Base-by-base conservation (phyloP, 1,284 basidiomycete species). In the Stygiomarasmius scandens region DNA sequence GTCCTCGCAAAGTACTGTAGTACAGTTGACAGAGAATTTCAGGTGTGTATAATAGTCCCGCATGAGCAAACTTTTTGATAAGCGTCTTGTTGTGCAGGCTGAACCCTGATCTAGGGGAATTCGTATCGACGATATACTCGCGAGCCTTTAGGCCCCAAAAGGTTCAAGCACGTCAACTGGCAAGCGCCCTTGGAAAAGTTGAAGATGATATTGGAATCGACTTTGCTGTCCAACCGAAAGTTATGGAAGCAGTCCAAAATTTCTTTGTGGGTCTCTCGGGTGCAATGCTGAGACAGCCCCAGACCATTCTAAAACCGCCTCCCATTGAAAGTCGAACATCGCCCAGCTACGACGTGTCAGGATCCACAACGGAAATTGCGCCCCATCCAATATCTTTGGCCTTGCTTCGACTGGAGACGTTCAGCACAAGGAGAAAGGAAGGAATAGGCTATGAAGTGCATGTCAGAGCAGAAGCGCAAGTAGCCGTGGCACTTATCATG, bases 11-110 rank as follows among this genome's bases (percentile, higher is more conserved):
- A 69, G 69, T 5, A 77, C 76, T 6, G 67, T 80, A 16, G 74
- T 81, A 2, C 79, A 81, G 59, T 63, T 81, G 36, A 77, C 76
- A 0, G 79, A 81, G 58, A 80, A 80, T 54, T 81, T 80, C 62
- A 68, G 78, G 77, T 76, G 49, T 53, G 41, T 32, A 24, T 14
- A 11, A 38, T 25, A 19, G n/a, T n/a, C 22, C 53, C 34, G 3
- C n/a, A 20, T 24, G 22, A 9, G 43, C 9, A 16, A 23, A 41
- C 44, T 55, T 12, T 12, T 44, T 11, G 4, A 43, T 22, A 50
- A 22, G 11, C 20, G 3, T 38, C 19, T 24, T 41, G 50, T 51
- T 32, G 29, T 36, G 14, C 54, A 81, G 79, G 38, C 64, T 82
- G 32, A 82, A 81, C 57, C 75, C 77, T 1, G 80, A 82, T 57